Conservation (phyloP, 1,284 basidiomycete species). For the Wolfiporia cocos region DNA sequence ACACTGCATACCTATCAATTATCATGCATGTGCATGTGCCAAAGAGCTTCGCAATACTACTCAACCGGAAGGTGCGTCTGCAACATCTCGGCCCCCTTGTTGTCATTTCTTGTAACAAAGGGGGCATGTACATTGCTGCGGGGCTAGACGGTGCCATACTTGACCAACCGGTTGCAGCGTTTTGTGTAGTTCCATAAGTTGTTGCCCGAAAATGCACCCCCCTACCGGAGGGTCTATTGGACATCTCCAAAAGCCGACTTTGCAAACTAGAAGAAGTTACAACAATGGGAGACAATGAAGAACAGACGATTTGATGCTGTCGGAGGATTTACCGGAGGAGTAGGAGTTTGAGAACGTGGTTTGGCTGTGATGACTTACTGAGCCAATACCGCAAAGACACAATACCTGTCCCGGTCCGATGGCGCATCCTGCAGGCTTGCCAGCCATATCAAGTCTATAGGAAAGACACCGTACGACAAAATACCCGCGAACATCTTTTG, state of each 20-base stretch:
- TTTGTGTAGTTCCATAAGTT: conserved; percentile 31
- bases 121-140: conserved; percentile 25
- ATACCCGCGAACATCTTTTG: not conserved
- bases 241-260: not conserved
- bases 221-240: conserved; percentile 2
- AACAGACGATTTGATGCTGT: conserved; percentile 1
- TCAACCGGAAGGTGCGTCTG: conserved; percentile 22
- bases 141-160: conserved; percentile 26
- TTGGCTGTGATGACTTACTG: conserved; percentile 1
- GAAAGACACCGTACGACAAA: no score
- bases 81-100: conserved; percentile 27
- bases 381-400: not conserved
- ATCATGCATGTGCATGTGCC: no score
- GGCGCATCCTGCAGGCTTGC: not conserved
- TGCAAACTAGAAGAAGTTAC: not conserved
- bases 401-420: not conserved
- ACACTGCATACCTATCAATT: no score
- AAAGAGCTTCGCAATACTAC: no score
- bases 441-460: not conserved
- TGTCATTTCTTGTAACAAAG: conserved; percentile 17
- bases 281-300: conserved; percentile 3
- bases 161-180: conserved; percentile 21
- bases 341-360: not conserved
- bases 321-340: not conserved
- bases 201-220: conserved; percentile 6